These are phyloP conservation scores for Hibiscus tridactylites DNA, from an alignment of 345 rosid species.

Conservation along the genomic window DNA sequence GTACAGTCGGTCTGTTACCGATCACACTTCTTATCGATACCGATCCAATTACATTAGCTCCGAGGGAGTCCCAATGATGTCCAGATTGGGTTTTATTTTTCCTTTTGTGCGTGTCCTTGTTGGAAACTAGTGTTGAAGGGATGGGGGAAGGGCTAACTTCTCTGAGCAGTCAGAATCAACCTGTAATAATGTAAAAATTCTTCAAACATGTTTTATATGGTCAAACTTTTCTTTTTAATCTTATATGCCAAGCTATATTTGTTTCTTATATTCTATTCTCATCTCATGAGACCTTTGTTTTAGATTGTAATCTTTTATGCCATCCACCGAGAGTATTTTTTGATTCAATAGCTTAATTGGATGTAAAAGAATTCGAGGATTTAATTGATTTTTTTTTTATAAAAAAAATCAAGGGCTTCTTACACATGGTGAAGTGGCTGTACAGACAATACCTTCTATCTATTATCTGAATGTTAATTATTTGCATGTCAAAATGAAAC, in stretches of 20 bases:
- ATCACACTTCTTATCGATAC: neutral
- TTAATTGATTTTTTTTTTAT: too few relatives aligned
- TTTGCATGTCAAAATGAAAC: neutral
- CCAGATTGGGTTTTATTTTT: neutral
- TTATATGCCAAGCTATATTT: neutral
- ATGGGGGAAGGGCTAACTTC: neutral
- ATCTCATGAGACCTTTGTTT: neutral
- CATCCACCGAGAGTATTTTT: too few relatives aligned
- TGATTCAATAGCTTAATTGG: too few relatives aligned
- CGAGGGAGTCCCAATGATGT: neutral
- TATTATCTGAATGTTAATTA: neutral
- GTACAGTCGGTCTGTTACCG: conserved; percentile 15
- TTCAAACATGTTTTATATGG: neutral
- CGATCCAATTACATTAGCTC: neutral
- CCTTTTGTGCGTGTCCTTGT: neutral
- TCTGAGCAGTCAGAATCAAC: neutral
- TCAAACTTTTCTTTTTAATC: neutral
- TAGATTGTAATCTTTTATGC: too few relatives aligned
- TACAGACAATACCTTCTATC: neutral
- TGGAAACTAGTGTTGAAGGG: neutral
- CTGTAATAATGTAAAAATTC: neutral
- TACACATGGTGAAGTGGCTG: neutral
- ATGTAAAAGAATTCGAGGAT: too few relatives aligned
- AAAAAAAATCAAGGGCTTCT: too few relatives aligned
- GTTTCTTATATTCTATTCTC: neutral